Base-by-base conservation (phyloP, 352 stramenopile species). In the Thalassiosira livingstoniorum region DNA sequence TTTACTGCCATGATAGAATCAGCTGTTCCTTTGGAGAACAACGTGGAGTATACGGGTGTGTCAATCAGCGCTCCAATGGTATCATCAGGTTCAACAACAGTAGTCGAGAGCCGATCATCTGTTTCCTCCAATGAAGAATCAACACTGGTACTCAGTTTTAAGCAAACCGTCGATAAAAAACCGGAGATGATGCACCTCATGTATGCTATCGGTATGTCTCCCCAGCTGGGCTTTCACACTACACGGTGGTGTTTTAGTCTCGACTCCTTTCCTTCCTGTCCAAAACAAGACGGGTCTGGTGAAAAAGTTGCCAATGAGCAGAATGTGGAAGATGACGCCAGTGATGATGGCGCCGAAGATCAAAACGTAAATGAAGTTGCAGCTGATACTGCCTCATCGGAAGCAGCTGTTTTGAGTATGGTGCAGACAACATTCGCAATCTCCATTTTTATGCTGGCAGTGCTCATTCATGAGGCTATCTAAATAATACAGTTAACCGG, bases 191-290 rank as follows among this genome's bases (percentile, higher is more conserved):
- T 89, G 74, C 47, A 89, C 57, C 73, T 87, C 35, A 87, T 78
- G 35, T 89, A 87, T 57, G 83, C 83, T 5, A 89, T 89, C 65
- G 83, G 83, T 0, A 72, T 78, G 67, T 69, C 68, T 1, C 69
- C 73, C 34, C 18, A 62, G 7, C 60, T 89, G 27, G 80, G 83
- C 10, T 37, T 80, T 72, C 83, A 89, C 60, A 75, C n/a, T 4
- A 83, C 75, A 18, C 78, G 83, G 42, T 66, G 34, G 3, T 89
- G 83, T 58, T 87, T 89, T 67, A 61, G 85, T 25, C 2, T 88
- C 18, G 21, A 35, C 27, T 0, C 45, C 2, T 70, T 69, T 21
- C 66, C 57, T 21, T 69, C 37, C 4, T 51, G 60, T 39, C 1
- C 25, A 31, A 25, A 13, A 62, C n/a, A n/a, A n/a, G n/a, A n/a